A percentile compares a stretch with the other conserved stretches of the same genome.
These are phyloP conservation scores for Violaceomyces palustris DNA, from an alignment of 1,284 basidiomycete genomes.

Conservation along the genomic window DNA sequence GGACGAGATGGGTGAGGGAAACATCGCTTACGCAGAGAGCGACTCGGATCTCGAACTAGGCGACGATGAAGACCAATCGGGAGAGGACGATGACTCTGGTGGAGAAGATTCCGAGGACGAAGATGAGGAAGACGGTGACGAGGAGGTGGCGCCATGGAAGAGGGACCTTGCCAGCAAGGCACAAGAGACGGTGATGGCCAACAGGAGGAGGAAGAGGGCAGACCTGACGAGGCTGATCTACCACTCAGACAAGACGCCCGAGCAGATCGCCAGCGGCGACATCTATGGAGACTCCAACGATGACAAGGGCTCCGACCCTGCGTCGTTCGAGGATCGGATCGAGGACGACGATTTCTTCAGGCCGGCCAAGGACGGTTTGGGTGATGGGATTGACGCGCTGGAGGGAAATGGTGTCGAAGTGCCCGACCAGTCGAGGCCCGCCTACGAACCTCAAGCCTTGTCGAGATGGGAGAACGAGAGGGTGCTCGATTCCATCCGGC, in stretches of 20 bases:
- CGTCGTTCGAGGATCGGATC: conserved; percentile 47
- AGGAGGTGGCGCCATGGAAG: conserved; percentile 67
- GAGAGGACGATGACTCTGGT: conserved; percentile 13
- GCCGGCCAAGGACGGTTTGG: conserved; percentile 46
- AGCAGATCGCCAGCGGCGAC: conserved; percentile 63
- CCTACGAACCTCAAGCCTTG: conserved; percentile 58
- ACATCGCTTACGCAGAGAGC: conserved; percentile 49
- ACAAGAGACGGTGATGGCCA: conserved; percentile 55
- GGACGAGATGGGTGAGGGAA: conserved; percentile 19
- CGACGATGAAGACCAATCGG: conserved; percentile 6
- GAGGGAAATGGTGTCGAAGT: conserved; percentile 56
- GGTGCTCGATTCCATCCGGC: conserved; percentile 76
- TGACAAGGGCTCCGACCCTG: conserved; percentile 16
- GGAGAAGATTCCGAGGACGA: conserved; percentile 50
- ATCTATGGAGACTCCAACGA: conserved; percentile 2
- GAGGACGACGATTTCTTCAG: conserved; percentile 71
- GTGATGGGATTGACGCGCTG: conserved; percentile 18
- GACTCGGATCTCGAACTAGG: conserved; percentile 51
- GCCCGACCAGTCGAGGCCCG: conserved; percentile 68
- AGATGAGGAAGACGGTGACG: conserved; percentile 21
- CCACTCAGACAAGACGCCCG: conserved; percentile 64
- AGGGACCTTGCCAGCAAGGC: conserved; percentile 65
- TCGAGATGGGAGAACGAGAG: conserved; percentile 75
- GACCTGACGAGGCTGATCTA: conserved; percentile 88
- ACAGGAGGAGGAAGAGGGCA: conserved; percentile 50